phyloP scores from a whole-genome alignment of 805 yeast genomes.

The Cyberlindnera euphorbiae region DNA sequence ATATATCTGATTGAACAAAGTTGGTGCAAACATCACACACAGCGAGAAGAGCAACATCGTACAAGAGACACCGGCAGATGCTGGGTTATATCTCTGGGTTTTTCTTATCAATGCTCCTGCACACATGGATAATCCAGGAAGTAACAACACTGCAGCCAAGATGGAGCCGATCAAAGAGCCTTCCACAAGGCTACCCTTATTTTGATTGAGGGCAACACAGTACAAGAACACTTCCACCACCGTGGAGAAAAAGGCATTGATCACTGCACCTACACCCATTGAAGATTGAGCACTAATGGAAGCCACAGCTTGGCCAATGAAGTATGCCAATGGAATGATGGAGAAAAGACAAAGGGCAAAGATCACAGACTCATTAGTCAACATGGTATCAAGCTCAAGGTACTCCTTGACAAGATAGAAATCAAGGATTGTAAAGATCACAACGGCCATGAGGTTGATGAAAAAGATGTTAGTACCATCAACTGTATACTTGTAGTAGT shows the following conservation, averaged over 20 bases:
- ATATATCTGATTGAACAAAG: conserved; percentile 82
- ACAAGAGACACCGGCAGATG: conserved; percentile 94
- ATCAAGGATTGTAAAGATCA: conserved; percentile 77
- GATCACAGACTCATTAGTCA: conserved; percentile 58
- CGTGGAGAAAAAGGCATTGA: conserved; percentile 95
- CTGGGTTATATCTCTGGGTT: conserved; percentile 92
- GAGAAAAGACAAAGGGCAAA: conserved; percentile 77
- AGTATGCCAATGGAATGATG: conserved; percentile 90
- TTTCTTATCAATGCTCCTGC: conserved; percentile 92
- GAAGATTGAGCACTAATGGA: conserved; percentile 97
- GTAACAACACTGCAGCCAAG: conserved; percentile 81
- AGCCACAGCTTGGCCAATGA: conserved; percentile 99
- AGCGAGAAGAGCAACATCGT: conserved; percentile 91
- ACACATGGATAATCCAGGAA: conserved; percentile 96
- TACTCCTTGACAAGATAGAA: conserved; percentile 56
- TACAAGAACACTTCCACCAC: conserved; percentile 89
- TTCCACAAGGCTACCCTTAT: conserved; percentile 86
- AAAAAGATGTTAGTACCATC: conserved; percentile 94
- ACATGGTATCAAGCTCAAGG: conserved; percentile 27
- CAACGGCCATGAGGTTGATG: conserved; percentile 76
- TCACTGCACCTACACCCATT: conserved; percentile 98
- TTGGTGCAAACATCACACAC: conserved; percentile 89
- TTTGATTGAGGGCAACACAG: conserved; percentile 83
- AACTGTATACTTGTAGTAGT: conserved; percentile 92
- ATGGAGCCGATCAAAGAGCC: conserved; percentile 95